Percentiles rank a stretch among this genome's conserved stretches.
Evolutionary conservation across 495 filamentous ascomycete species (phyloP).

Genomic region (Geopyxis carbonaria): DNA sequence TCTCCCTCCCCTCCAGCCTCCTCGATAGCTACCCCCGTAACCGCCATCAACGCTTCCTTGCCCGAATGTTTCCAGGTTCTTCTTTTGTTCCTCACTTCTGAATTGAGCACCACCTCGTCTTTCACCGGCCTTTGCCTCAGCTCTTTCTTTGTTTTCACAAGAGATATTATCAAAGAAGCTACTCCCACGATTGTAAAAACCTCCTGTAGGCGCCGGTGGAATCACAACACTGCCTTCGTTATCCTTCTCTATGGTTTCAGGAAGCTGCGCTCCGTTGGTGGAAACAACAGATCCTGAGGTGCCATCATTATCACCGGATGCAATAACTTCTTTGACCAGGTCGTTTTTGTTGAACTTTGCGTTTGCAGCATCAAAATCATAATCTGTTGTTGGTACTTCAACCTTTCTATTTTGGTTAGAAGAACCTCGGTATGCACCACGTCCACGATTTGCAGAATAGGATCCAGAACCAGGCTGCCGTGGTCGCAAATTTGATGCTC

Average conservation of each 20-base stretch:
- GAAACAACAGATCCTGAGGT: constrained; percentile 4
- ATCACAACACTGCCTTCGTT: constrained; percentile 26
- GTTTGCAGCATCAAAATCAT: constrained; percentile 83
- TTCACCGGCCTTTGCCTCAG: constrained; percentile 44
- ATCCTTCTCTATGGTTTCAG: constrained; percentile 8
- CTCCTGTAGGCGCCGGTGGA: constrained; percentile 26
- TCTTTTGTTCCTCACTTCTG: constrained; percentile 79
- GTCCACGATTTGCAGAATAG: constrained; percentile 40
- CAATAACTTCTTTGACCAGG: constrained; percentile 77
- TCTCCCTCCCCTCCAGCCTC: constrained; percentile 41
- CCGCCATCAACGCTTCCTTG: constrained; percentile 87
- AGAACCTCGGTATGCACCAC: constrained; percentile 36
- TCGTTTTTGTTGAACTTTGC: constrained; percentile 98
- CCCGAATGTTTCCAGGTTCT: constrained; percentile 98
- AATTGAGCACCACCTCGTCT: constrained; percentile 70
- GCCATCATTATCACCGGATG: constrained; percentile 29
- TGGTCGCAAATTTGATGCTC: constrained; percentile 29
- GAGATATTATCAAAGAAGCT: constrained; percentile 98
- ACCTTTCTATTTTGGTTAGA: constrained; percentile 47
- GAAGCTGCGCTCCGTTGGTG: constrained; percentile 11
- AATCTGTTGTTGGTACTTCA: constrained; percentile 76
- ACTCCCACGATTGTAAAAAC: constrained; percentile 61
- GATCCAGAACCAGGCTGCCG: constrained; percentile 31
- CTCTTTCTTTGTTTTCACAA: constrained; percentile 78
- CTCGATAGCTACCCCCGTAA: constrained; percentile 35